Base-by-base conservation (phyloP, 805 yeast genomes). In the Schwanniomyces polymorphus region DNA sequence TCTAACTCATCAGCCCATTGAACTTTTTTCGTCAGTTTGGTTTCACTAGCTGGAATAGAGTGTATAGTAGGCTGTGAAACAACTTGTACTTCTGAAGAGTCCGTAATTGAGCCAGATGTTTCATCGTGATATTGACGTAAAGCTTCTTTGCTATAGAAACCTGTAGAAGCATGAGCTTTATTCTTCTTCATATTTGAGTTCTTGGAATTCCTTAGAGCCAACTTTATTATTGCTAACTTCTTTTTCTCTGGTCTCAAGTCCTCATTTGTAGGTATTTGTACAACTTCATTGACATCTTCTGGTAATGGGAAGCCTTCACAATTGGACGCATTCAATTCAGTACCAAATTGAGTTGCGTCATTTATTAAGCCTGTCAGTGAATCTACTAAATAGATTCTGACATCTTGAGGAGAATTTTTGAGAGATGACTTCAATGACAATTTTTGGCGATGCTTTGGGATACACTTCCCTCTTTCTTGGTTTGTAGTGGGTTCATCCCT, bases 271-370 rank as follows among this genome's bases (percentile, higher is more conserved):
- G 87, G 87, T 14, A 83, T 81, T 31, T 81, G 81, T 5, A 83
- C 86, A 16, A 80, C 67, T 56, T 83, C 87, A 47, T 79, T 76
- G 1, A 70, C 67, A 45, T 73, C 75, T 47, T 77, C 82, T 0
- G 88, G 90, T 14, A 84, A 60, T 10, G 84, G 83, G 41, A 84
- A 78, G 7, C 85, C 87, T 50, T 76, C 79, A 48, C 85, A 74
- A 55, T 82, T 83, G 31, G 78, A 72, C 0, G 88, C 75, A 58
- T 84, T 84, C 47, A 84, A 70, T 59, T 84, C 88, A 1, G 89
- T 84, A 2, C 87, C 90, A 62, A 79, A 84, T 53, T 75, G 78
- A 2, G 88, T 84, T 8, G 88, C 88, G 56, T 84, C 88, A 52
- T 75, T 76, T 12, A 81, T 56, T 47, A 68, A 69, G 0, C 88